Conservation (phyloP, 1,284 basidiomycete species). For the Sparassis latifolia region DNA sequence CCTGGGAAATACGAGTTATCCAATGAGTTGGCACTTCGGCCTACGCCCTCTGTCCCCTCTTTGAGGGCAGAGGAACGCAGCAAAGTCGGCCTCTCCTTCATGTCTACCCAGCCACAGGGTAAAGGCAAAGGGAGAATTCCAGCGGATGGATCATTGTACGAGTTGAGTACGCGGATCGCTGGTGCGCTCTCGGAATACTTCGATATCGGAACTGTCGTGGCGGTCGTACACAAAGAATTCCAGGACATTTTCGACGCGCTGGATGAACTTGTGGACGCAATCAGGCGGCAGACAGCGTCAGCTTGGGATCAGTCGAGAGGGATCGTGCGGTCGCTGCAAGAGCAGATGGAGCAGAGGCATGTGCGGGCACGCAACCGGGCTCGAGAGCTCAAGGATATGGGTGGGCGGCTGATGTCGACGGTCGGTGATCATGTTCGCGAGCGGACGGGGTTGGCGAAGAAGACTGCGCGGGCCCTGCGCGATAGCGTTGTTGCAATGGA, state of each 20-base stretch:
- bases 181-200: slow-evolving; percentile 46
- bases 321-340: slow-evolving; percentile 38
- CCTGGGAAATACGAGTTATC: slow-evolving; percentile 26
- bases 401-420: slow-evolving; percentile 34
- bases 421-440: slow-evolving; percentile 34
- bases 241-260: slow-evolving; percentile 55
- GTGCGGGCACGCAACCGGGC: slow-evolving; percentile 52
- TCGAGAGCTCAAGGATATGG: slow-evolving; percentile 43
- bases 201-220: slow-evolving; percentile 37
- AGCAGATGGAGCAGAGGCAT: slow-evolving; percentile 44
- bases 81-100: slow-evolving; percentile 23
- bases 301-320: slow-evolving; percentile 37
- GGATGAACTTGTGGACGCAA: slow-evolving; percentile 48
- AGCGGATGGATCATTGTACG: slow-evolving; percentile 27
- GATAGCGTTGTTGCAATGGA: slow-evolving; percentile 25
- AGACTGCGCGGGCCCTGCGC: slow-evolving; percentile 37
- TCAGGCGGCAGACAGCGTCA: slow-evolving; percentile 32
- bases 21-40: slow-evolving; percentile 35
- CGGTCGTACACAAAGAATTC: slow-evolving; percentile 41
- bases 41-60: slow-evolving; percentile 24
- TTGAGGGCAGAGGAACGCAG: slow-evolving; percentile 14
- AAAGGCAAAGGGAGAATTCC: slow-evolving; percentile 17
- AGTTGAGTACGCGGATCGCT: slow-evolving; percentile 37
- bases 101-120: slow-evolving; percentile 12
- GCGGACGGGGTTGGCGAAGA: slow-evolving; percentile 38